Percentiles rank a stretch among this genome's conserved stretches.
Conservation (phyloP, 2,329 filamentous ascomycete species). For the Allantophomopsis cytisporea region DNA sequence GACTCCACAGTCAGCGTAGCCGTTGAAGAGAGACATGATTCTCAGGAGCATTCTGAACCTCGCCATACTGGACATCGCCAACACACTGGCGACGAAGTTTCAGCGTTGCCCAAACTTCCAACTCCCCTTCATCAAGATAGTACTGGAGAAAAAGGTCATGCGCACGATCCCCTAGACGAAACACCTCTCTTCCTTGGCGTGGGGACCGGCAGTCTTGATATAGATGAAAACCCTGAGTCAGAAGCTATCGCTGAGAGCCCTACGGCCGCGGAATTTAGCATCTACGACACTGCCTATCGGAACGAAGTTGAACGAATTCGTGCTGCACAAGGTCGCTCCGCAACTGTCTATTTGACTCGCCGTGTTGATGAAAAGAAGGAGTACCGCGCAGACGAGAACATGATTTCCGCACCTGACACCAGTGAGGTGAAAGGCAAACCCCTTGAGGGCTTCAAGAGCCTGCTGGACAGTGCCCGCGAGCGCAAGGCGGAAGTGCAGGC, state of each 20-base stretch:
- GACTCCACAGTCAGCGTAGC: constrained; percentile 3
- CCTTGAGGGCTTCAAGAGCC: constrained; percentile 14
- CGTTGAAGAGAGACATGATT: background rate
- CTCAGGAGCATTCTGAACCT: background rate
- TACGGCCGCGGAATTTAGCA: constrained; percentile 68
- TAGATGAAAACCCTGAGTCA: constrained; percentile 16
- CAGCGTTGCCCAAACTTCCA: background rate
- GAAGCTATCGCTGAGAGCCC: constrained; percentile 66
- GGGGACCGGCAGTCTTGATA: constrained; percentile 46
- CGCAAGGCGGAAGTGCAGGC: constrained; percentile 3
- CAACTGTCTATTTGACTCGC: constrained; percentile 44
- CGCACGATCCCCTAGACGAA: constrained; percentile 49
- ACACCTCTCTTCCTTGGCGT: constrained; percentile 60
- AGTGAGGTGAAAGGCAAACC: constrained; percentile 6
- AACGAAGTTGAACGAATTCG: constrained; percentile 67
- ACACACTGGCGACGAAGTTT: background rate
- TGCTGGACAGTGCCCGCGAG: constrained; percentile 16
- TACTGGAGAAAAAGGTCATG: constrained; percentile 41
- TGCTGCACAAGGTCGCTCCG: constrained; percentile 26
- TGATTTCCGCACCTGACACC: constrained; percentile 11
- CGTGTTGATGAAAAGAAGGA: constrained; percentile 27
- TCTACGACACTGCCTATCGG: constrained; percentile 81
- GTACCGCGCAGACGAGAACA: constrained; percentile 16
- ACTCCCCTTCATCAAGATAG: constrained; percentile 13
- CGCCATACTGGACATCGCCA: background rate